These are phyloP conservation scores for Diaporthe sp. DNA, from an alignment of 2,329 filamentous ascomycete species.

Conservation along the genomic window DNA sequence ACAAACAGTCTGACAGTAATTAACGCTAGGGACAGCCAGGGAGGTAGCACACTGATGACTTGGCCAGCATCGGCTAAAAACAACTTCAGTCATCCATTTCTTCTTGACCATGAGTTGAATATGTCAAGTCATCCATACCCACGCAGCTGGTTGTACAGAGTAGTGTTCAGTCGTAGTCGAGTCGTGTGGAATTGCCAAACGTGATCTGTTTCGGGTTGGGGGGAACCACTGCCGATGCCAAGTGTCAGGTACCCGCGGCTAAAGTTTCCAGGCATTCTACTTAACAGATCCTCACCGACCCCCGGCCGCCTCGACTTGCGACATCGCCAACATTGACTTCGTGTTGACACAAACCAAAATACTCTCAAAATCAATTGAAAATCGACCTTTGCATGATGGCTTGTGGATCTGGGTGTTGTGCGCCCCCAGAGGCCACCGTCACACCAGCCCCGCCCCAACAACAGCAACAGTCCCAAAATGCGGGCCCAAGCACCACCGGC, in stretches of 20 bases:
- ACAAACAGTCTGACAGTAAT: neutral
- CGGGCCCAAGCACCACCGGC: neutral
- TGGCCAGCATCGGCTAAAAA: neutral
- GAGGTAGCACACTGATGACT: neutral
- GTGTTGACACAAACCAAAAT: neutral
- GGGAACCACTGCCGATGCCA: neutral
- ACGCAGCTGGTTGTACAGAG: neutral
- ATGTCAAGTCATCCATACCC: neutral
- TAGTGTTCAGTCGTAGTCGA: neutral
- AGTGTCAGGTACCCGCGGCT: constrained; percentile 17
- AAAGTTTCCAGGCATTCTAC: constrained; percentile 3
- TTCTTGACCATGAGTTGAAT: neutral
- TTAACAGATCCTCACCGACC: neutral
- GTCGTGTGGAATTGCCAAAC: constrained; percentile 6
- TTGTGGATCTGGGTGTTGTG: constrained; percentile 23
- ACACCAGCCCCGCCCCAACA: neutral
- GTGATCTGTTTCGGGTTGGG: neutral
- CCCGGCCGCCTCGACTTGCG: neutral
- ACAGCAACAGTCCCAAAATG: neutral
- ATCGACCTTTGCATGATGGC: neutral
- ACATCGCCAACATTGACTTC: neutral
- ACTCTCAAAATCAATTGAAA: neutral
- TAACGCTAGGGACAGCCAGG: no score
- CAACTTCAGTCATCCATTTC: neutral
- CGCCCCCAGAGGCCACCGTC: neutral